These are phyloP conservation scores for Macrophomina pseudophaseolina DNA, from an alignment of 2,329 filamentous ascomycete genomes.

Conservation along the genomic window DNA sequence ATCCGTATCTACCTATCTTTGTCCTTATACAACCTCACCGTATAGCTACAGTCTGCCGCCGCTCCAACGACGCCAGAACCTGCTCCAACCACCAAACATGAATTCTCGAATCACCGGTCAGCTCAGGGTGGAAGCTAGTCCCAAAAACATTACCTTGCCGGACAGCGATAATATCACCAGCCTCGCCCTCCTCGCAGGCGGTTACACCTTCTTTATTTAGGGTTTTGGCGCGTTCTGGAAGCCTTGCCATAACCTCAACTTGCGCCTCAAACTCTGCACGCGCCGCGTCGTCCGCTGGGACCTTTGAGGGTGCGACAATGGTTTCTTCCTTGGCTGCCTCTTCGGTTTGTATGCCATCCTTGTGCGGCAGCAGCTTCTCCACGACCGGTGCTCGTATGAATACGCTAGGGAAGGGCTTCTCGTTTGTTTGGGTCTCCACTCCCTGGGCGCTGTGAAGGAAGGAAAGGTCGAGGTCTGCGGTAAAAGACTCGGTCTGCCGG, in stretches of 20 bases:
- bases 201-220: slow-evolving; percentile 55
- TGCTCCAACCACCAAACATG: slow-evolving; percentile 92
- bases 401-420: slow-evolving; percentile 73
- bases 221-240: slow-evolving; percentile 58
- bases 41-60: slow-evolving; percentile 1
- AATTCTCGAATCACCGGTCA: slow-evolving; percentile 86
- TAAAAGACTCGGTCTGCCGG: slow-evolving; percentile 89
- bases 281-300: slow-evolving; percentile 52
- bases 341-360: slow-evolving; percentile 56
- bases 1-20: slow-evolving; percentile 3
- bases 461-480: slow-evolving; percentile 72
- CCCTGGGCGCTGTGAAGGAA: slow-evolving; percentile 60
- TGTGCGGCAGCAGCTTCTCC: slow-evolving; percentile 71
- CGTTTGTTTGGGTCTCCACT: slow-evolving; percentile 34
- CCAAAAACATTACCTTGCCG: slow-evolving; percentile 90
- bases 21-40: background rate
- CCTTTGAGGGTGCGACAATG: slow-evolving; percentile 62
- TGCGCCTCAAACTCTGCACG: slow-evolving; percentile 51
- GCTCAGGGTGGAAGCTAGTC: slow-evolving; percentile 93
- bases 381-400: slow-evolving; percentile 96
- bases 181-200: slow-evolving; percentile 54
- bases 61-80: slow-evolving; percentile 52
- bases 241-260: slow-evolving; percentile 64
- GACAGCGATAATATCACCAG: slow-evolving; percentile 84
- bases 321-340: slow-evolving; percentile 56